These are phyloP conservation scores for Galeopsis tetrahit DNA, from an alignment of 257 asterid genomes.

Conservation along the genomic window DNA sequence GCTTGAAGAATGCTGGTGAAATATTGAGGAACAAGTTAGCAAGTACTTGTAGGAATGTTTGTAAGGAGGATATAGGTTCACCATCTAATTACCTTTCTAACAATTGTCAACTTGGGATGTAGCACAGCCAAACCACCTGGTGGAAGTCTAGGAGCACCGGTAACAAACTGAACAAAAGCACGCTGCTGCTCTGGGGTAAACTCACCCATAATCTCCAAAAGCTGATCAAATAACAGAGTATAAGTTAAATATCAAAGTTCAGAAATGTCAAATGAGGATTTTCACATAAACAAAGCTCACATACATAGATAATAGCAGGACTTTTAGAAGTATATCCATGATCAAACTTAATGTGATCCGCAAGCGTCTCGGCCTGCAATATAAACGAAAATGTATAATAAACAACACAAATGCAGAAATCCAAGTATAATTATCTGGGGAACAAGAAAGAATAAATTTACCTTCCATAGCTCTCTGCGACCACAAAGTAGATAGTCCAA, in stretches of 20 bases:
- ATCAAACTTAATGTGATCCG: slow-evolving; percentile 94
- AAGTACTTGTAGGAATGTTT: neutral
- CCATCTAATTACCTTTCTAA: slow-evolving; percentile 74
- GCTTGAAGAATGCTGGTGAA: slow-evolving; percentile 81
- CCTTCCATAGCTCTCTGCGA: slow-evolving; percentile 98
- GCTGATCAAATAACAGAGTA: slow-evolving; percentile 46
- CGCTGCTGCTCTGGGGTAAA: slow-evolving; percentile 94
- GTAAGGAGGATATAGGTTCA: neutral
- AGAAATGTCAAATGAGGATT: slow-evolving; percentile 5
- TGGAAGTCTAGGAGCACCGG: slow-evolving; percentile 99
- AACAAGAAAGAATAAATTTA: slow-evolving; percentile 38
- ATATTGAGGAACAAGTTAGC: neutral
- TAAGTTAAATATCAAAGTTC: neutral
- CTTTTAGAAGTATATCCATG: slow-evolving; percentile 98
- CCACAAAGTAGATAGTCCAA: slow-evolving; percentile 97
- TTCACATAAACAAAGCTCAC: slow-evolving; percentile 36
- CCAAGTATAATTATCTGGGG: slow-evolving; percentile 9
- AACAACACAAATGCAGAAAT: slow-evolving; percentile 24
- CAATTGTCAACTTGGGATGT: slow-evolving; percentile 95
- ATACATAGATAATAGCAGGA: slow-evolving; percentile 79
- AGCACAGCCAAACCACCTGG: slow-evolving; percentile 95
- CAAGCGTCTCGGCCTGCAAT: slow-evolving; percentile 85
- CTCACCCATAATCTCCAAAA: slow-evolving; percentile 96
- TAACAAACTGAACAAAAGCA: slow-evolving; percentile 96
- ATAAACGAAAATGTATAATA: slow-evolving; percentile 23